Evolutionary conservation across 495 filamentous ascomycete genomes (phyloP).

Genomic region (Lophiostoma macrostomum): DNA sequence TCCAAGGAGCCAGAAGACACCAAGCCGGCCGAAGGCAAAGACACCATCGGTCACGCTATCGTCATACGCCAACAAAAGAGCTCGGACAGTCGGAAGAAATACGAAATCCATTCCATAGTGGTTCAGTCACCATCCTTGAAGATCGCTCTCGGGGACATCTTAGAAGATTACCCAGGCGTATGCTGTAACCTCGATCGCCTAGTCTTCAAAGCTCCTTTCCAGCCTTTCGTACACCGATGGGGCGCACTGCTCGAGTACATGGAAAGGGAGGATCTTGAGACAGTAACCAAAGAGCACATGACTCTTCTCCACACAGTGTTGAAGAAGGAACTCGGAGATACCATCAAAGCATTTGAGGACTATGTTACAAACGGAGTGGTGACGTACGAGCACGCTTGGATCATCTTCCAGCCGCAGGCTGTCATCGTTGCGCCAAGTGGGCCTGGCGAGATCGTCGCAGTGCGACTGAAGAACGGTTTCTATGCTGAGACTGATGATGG

Average conservation of each 20-base stretch:
- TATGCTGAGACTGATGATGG: slow-evolving; percentile 34
- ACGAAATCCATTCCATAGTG: slow-evolving; percentile 59
- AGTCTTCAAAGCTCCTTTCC: slow-evolving; percentile 57
- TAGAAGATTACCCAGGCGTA: slow-evolving; percentile 63
- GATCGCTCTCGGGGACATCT: slow-evolving; percentile 51
- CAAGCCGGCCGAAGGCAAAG: not conserved
- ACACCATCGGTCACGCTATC: not conserved
- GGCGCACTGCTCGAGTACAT: slow-evolving; percentile 46
- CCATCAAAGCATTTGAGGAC: slow-evolving; percentile 54
- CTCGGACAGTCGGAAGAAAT: slow-evolving; percentile 55
- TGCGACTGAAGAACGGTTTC: slow-evolving; percentile 33
- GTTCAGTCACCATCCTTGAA: slow-evolving; percentile 62
- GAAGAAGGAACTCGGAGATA: slow-evolving; percentile 55
- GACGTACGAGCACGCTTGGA: slow-evolving; percentile 56
- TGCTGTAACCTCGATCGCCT: slow-evolving; percentile 58
- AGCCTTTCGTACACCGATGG: slow-evolving; percentile 67
- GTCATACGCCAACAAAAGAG: not conserved
- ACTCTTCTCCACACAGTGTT: slow-evolving; percentile 55
- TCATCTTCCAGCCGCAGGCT: slow-evolving; percentile 49
- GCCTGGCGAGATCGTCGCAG: slow-evolving; percentile 40
- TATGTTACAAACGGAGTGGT: slow-evolving; percentile 56
- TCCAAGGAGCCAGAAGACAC: slow-evolving; percentile 5
- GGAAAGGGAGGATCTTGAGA: slow-evolving; percentile 31
- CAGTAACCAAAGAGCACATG: slow-evolving; percentile 53
- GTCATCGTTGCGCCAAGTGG: slow-evolving; percentile 40